Evolutionary conservation across 2,329 filamentous ascomycete species (phyloP), one percentile per base, ranked within the genome.

Genomic region (Cytospora piceicola): DNA sequence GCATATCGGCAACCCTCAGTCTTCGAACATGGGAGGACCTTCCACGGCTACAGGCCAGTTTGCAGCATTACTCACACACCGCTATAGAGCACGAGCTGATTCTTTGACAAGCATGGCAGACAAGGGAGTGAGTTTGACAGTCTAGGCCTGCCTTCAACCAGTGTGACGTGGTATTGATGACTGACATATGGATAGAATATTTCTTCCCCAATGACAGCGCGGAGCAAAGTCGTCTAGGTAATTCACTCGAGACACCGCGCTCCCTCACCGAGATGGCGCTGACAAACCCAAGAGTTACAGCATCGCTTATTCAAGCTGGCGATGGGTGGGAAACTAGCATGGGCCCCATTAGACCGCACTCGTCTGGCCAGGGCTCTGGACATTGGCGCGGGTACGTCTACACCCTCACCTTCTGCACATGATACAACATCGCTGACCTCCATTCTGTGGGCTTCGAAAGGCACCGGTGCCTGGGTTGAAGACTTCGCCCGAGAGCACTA

Each of bases 391-490:
- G 46, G 46, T 49, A 22, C 46, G 46, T 49, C 9, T 24, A 24
- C 24, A 24, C 11, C 14, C 3, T 1, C 6, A n/a, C 15, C 9
- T 11, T 49, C 4, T 22, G 9, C n/a, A 24, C 11, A 14, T n/a
- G 46, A 22, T 22, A 49, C 20, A 49, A 24, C n/a, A 49, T 24
- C 9, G 46, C 46, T 49, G n/a, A 49, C 46, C 46, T 49, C 46
- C 46, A 49, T 49, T 12, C n/a, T 8, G 67, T 76, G 61, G 82
- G 81, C 36, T 84, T 82, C 0, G 46, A n/a, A 49, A 49, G 83
- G 84, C 69, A 83, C 83, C 53, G 82, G 83, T 51, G 86, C 85
- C 73, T 91, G 89, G 88, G 86, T 88, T 12, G 87, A 91, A 65
- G 85, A 90, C 71, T 84, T 91, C 78, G 87, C 85, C 70, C 20